Conservation (phyloP, 2,329 filamentous ascomycete species). For the Geosmithia morbida region DNA sequence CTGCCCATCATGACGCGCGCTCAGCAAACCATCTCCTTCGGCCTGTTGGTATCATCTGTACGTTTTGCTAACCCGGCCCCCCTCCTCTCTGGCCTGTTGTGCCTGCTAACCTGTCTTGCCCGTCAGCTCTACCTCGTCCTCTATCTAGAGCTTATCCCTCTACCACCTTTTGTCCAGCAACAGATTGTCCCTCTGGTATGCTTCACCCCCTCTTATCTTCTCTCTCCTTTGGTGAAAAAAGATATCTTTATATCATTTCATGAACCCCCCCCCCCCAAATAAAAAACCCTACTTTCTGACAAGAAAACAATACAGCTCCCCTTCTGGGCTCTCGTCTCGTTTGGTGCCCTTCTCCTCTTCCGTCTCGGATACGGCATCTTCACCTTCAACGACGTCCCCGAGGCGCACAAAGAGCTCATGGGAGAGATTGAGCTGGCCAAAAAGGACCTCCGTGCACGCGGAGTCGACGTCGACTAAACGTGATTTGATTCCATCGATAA, state of each 20-base stretch:
- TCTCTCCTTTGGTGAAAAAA: not conserved
- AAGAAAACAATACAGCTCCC: slow-evolving; percentile 49
- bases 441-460: slow-evolving; percentile 56
- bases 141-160: slow-evolving; percentile 69
- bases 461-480: slow-evolving; percentile 60
- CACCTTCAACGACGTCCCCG: slow-evolving; percentile 91
- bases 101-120: slow-evolving; percentile 3
- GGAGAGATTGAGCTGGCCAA: slow-evolving; percentile 67
- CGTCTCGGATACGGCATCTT: slow-evolving; percentile 85
- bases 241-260: not conserved
- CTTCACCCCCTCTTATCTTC: too few relatives aligned
- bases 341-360: slow-evolving; percentile 84
- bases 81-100: too few relatives aligned
- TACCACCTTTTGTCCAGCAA: slow-evolving; percentile 63
- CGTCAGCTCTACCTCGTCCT: slow-evolving; percentile 78
- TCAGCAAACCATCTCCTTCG: slow-evolving; percentile 79
- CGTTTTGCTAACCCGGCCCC: slow-evolving; percentile 10
- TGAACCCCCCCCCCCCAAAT: not conserved
- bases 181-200: slow-evolving; percentile 83
- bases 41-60: slow-evolving; percentile 80
- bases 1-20: slow-evolving; percentile 77
- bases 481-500: not conserved
- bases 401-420: slow-evolving; percentile 82
- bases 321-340: slow-evolving; percentile 81
- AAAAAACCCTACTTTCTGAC: too few relatives aligned